Percentiles rank a stretch among this genome's conserved stretches.
Conservation (phyloP, 306 rosid genomes). For the Comarum palustre region DNA sequence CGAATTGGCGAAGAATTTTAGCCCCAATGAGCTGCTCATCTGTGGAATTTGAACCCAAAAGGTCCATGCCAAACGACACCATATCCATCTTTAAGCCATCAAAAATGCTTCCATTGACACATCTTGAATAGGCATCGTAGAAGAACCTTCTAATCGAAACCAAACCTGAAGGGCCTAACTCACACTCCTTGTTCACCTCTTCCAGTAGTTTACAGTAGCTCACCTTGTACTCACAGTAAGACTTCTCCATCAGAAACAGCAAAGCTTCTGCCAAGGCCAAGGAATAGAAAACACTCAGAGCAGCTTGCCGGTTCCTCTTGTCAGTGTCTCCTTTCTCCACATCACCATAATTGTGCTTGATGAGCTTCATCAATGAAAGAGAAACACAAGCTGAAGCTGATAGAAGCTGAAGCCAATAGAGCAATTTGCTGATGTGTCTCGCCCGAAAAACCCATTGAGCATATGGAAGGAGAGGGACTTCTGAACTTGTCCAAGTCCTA, state of each 20-base stretch:
- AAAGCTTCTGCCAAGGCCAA: conserved; percentile 88
- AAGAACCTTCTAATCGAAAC: conserved; percentile 72
- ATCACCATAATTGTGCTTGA: conserved; percentile 63
- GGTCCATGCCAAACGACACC: conserved; percentile 78
- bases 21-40: conserved; percentile 92
- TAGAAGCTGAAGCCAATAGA: conserved; percentile 89
- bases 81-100: conserved; percentile 96
- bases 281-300: conserved; percentile 66
- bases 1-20: conserved; percentile 62
- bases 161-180: conserved; percentile 63
- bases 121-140: conserved; percentile 88
- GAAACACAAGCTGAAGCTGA: conserved; percentile 80
- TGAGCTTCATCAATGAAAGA: conserved; percentile 66
- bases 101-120: conserved; percentile 79
- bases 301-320: conserved; percentile 66
- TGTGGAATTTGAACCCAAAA: conserved; percentile 65
- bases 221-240: conserved; percentile 81
- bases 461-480: conserved; percentile 80
- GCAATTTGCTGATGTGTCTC: conserved; percentile 67
- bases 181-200: conserved; percentile 65
- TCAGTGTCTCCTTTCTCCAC: conserved; percentile 74
- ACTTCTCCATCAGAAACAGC: conserved; percentile 72
- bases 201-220: conserved; percentile 60
- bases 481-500: conserved; percentile 69
- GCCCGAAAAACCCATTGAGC: conserved; percentile 65